Percentiles rank a stretch among this genome's conserved stretches.
phyloP scores from a whole-genome alignment of 164 flowering plant genomes.

The Annona cherimola region DNA sequence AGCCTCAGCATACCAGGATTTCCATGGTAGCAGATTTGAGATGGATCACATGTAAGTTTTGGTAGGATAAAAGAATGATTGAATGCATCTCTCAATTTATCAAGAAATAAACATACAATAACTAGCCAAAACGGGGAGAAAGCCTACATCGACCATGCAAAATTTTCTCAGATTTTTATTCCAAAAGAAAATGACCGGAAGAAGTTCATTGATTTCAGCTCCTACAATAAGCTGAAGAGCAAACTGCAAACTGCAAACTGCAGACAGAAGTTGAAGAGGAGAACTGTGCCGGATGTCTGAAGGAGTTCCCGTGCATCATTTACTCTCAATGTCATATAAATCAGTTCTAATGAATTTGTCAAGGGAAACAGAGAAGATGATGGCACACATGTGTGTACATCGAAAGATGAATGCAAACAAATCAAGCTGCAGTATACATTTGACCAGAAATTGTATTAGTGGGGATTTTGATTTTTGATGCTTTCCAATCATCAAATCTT shows the following conservation, averaged over 20 bases:
- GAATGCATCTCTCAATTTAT: neutral
- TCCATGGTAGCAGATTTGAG: neutral
- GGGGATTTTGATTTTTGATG: too few species aligned
- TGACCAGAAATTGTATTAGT: too few species aligned
- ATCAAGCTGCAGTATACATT: too few species aligned
- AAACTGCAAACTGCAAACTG: neutral
- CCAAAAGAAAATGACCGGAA: neutral
- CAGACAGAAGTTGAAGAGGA: neutral
- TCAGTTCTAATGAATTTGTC: neutral
- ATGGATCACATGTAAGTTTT: neutral
- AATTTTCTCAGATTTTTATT: neutral
- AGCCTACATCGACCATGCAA: neutral
- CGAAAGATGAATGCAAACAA: too few species aligned
- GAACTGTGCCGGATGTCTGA: neutral
- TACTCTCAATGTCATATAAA: constrained; percentile 14
- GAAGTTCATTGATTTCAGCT: neutral
- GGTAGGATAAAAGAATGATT: neutral
- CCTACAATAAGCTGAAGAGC: neutral
- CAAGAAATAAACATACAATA: neutral
- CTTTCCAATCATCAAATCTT: too few species aligned
- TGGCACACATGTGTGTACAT: too few species aligned
- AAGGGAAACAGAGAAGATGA: neutral
- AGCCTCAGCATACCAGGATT: too few species aligned
- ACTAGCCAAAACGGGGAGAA: neutral
- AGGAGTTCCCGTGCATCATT: constrained; percentile 1